Evolutionary conservation across 768 basidiomycete species (phyloP).

Genomic region (Lentinula raphanica): DNA sequence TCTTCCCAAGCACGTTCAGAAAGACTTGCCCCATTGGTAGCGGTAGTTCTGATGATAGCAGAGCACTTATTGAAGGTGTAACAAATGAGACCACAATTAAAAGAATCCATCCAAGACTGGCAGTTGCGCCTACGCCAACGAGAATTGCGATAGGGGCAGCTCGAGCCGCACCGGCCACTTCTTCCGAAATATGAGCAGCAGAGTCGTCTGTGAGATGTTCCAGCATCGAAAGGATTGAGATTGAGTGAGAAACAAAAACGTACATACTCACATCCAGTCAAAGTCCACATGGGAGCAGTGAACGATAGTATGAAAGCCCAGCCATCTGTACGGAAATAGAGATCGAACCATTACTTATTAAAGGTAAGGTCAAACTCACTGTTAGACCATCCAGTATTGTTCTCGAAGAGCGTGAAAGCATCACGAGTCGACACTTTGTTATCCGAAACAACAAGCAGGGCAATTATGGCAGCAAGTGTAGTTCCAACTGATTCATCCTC

Average conservation of each 20-base stretch:
- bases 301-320: constrained; percentile 74
- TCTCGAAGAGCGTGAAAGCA: constrained; percentile 67
- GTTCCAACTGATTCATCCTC: constrained; percentile 47
- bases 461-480: constrained; percentile 55
- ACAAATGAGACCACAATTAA: constrained; percentile 64
- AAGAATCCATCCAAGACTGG: constrained; percentile 60
- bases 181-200: constrained; percentile 72
- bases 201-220: constrained; percentile 46
- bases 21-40: constrained; percentile 73
- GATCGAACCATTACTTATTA: neutral
- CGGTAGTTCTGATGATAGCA: constrained; percentile 46
- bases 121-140: constrained; percentile 54
- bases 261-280: constrained; percentile 66
- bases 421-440: constrained; percentile 61
- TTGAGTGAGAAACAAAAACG: no score
- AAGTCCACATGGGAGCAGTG: constrained; percentile 74
- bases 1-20: constrained; percentile 57
- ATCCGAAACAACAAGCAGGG: constrained; percentile 52
- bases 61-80: constrained; percentile 45
- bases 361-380: constrained; percentile 31
- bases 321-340: constrained; percentile 37
- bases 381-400: constrained; percentile 63
- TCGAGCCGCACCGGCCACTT: constrained; percentile 56
- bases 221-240: no score
- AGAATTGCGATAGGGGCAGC: constrained; percentile 69